These are phyloP conservation scores for Lactifluus echinatus DNA, from an alignment of 768 basidiomycete species.

Conservation along the genomic window DNA sequence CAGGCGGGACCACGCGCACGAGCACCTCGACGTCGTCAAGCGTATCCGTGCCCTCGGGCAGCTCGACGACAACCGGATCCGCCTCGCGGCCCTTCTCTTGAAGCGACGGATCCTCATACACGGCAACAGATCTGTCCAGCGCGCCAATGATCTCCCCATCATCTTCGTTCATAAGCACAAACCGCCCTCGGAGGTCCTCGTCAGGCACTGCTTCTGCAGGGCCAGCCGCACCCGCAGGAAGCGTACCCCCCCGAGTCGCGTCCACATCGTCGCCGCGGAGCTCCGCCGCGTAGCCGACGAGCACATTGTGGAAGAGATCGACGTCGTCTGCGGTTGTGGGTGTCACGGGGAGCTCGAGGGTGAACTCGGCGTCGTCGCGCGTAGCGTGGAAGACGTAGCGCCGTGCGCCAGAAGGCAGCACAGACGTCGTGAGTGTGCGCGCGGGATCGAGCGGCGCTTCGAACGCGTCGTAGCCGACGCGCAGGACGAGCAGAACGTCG, in stretches of 20 bases:
- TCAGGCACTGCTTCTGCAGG: not conserved
- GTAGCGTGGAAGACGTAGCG: conserved; percentile 19
- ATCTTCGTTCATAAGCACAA: conserved; percentile 20
- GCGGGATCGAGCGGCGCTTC: conserved; percentile 19
- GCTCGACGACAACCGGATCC: conserved; percentile 18
- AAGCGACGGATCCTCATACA: conserved; percentile 17
- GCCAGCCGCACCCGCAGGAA: too few species aligned
- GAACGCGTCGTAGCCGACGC: conserved; percentile 8
- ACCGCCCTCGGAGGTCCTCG: conserved; percentile 19
- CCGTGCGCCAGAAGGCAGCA: conserved; percentile 2
- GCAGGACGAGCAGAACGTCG: conserved; percentile 20
- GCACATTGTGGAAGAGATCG: conserved; percentile 20
- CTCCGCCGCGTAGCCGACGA: conserved; percentile 13
- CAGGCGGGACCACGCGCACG: conserved; percentile 18
- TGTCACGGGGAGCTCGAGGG: conserved; percentile 8
- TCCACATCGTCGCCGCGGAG: conserved; percentile 6
- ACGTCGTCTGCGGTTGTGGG: not conserved
- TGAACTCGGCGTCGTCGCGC: conserved; percentile 14
- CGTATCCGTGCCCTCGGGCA: conserved; percentile 13
- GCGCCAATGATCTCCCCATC: conserved; percentile 16
- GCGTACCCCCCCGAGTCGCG: too few species aligned
- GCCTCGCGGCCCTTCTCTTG: conserved; percentile 12
- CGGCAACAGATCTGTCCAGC: conserved; percentile 12
- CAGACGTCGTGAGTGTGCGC: conserved; percentile 9
- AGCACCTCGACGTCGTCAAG: conserved; percentile 13